phyloP scores from a whole-genome alignment of 2,329 filamentous ascomycete species.

The Metarhizium anisopliae region DNA sequence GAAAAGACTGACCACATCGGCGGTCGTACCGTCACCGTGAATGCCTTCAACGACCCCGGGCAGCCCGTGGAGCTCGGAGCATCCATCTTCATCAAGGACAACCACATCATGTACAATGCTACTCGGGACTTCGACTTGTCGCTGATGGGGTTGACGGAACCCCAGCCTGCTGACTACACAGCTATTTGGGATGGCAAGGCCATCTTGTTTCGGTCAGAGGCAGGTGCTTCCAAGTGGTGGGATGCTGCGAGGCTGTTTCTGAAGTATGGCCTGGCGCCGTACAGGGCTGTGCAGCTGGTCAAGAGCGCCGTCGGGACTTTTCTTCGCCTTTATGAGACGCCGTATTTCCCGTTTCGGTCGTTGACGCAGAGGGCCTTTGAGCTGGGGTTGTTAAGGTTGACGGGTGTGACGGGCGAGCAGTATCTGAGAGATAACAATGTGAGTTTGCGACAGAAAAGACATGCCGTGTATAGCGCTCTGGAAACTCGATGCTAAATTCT shows the following conservation, averaged over 20 bases:
- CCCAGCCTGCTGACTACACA: constrained; percentile 46
- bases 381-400: constrained; percentile 57
- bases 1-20: constrained; percentile 72
- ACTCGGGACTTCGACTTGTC: constrained; percentile 62
- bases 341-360: constrained; percentile 76
- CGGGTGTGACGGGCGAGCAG: constrained; percentile 63
- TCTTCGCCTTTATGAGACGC: constrained; percentile 68
- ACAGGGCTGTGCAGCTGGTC: constrained; percentile 64
- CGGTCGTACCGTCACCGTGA: constrained; percentile 77
- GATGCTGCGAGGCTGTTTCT: constrained; percentile 70
- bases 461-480: not conserved
- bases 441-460: not conserved
- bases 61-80: constrained; percentile 79
- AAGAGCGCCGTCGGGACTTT: constrained; percentile 64
- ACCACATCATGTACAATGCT: constrained; percentile 72
- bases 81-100: constrained; percentile 82
- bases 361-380: constrained; percentile 60
- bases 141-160: constrained; percentile 34
- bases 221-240: constrained; percentile 63
- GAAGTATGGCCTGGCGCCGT: constrained; percentile 75
- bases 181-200: constrained; percentile 77
- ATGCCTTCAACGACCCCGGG: constrained; percentile 58
- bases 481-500: constrained; percentile 1
- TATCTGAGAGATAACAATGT: constrained; percentile 56
- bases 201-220: constrained; percentile 60